A percentile compares a stretch with the other conserved stretches of the same genome.
Conservation (phyloP, 2,329 filamentous ascomycete genomes). For the Colletotrichum limetticola region DNA sequence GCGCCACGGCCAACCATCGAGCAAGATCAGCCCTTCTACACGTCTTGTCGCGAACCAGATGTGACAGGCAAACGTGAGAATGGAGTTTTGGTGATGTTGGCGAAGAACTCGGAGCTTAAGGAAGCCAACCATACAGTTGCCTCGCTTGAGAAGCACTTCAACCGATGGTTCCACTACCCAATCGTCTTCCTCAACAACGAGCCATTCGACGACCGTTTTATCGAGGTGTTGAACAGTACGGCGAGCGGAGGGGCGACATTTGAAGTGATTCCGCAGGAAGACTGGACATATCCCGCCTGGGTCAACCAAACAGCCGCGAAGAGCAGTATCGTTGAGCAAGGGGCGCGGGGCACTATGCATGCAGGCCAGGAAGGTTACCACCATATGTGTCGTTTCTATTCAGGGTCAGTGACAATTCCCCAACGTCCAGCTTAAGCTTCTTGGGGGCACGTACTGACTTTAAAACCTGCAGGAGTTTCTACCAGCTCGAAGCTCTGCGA, state of each 20-base stretch:
- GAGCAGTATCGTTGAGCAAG: slow-evolving; percentile 46
- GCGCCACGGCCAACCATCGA: neutral
- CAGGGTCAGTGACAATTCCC: slow-evolving; percentile 26
- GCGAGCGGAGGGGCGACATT: neutral
- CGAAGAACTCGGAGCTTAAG: slow-evolving; percentile 54
- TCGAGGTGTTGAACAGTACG: slow-evolving; percentile 47
- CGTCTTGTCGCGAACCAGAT: slow-evolving; percentile 22
- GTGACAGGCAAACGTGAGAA: slow-evolving; percentile 48
- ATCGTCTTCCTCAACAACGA: slow-evolving; percentile 59
- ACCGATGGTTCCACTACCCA: slow-evolving; percentile 58
- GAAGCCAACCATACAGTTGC: slow-evolving; percentile 51
- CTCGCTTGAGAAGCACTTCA: slow-evolving; percentile 56
- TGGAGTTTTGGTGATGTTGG: slow-evolving; percentile 58
- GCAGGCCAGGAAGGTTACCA: slow-evolving; percentile 52
- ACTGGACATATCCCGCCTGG: slow-evolving; percentile 47
- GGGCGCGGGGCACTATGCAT: slow-evolving; percentile 47
- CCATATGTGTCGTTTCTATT: slow-evolving; percentile 56
- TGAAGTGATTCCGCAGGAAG: neutral
- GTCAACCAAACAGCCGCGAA: slow-evolving; percentile 44
- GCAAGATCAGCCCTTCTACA: slow-evolving; percentile 27
- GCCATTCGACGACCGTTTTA: slow-evolving; percentile 52
- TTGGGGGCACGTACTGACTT: neutral
- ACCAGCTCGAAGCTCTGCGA: slow-evolving; percentile 51
- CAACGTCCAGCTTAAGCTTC: neutral
- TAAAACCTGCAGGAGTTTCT: slow-evolving; percentile 43